Evolutionary conservation across 176 grass and related monocot species (phyloP).

Genomic region (Canna indica): DNA sequence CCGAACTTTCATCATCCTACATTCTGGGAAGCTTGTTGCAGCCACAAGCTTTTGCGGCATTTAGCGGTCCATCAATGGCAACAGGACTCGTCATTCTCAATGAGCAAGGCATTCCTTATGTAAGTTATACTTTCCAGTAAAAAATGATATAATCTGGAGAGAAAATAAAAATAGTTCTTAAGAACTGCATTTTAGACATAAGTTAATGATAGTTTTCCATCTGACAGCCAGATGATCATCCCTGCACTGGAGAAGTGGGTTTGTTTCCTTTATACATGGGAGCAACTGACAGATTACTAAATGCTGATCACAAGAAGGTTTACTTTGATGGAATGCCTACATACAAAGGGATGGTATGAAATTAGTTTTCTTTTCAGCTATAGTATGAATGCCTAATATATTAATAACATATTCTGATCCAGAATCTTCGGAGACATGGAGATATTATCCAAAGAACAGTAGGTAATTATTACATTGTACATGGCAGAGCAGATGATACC

Average conservation of each 20-base stretch:
- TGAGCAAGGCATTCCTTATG: conserved; percentile 73
- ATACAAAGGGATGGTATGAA: conserved; percentile 73
- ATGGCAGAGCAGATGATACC: conserved; percentile 87
- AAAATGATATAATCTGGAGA: neutral
- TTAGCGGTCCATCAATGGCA: conserved; percentile 64
- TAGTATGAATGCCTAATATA: too few species aligned
- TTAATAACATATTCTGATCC: conserved; percentile 6
- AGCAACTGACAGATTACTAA: conserved; percentile 59
- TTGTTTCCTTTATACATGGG: conserved; percentile 78
- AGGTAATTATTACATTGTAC: conserved; percentile 78
- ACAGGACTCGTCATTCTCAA: conserved; percentile 83
- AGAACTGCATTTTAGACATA: neutral
- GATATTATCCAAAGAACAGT: conserved; percentile 85
- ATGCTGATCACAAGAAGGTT: conserved; percentile 77
- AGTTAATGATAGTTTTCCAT: conserved; percentile 16
- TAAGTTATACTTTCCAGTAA: conserved; percentile 32
- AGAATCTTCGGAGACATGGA: conserved; percentile 86
- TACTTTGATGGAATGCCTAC: conserved; percentile 94
- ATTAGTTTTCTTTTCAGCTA: neutral
- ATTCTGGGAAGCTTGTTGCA: conserved; percentile 71
- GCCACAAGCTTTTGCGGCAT: conserved; percentile 72
- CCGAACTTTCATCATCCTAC: conserved; percentile 72
- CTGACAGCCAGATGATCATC: conserved; percentile 69
- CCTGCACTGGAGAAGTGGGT: conserved; percentile 85
- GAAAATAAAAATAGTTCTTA: neutral